These are phyloP conservation scores for Trametes villosa DNA, from an alignment of 768 basidiomycete species.

Conservation along the genomic window DNA sequence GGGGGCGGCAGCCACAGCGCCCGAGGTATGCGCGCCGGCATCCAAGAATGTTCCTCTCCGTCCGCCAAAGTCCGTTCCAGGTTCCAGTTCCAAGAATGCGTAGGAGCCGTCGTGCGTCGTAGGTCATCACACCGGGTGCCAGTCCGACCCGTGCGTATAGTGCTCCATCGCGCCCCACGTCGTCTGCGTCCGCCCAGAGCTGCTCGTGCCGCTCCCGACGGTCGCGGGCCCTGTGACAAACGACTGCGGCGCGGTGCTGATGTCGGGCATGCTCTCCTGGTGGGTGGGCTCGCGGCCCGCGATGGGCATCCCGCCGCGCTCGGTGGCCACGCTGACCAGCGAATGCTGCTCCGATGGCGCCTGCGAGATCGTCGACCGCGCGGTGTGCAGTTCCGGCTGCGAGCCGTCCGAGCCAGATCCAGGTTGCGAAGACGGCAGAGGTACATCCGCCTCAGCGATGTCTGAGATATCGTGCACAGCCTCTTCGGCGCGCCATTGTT, in stretches of 20 bases:
- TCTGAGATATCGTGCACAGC: constrained; percentile 25
- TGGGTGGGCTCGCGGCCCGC: constrained; percentile 26
- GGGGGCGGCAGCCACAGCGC: neutral
- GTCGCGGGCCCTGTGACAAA: constrained; percentile 73
- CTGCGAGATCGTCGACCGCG: constrained; percentile 30
- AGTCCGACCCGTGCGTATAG: constrained; percentile 25
- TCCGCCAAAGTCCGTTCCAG: neutral
- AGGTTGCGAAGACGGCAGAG: constrained; percentile 20
- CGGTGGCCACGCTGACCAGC: constrained; percentile 23
- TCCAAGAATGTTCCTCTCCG: constrained; percentile 7
- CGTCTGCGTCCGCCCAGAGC: constrained; percentile 48
- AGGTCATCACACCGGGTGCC: constrained; percentile 9
- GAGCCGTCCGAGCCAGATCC: constrained; percentile 5
- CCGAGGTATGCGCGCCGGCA: neutral
- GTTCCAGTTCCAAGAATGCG: too few relatives aligned
- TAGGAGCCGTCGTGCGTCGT: neutral
- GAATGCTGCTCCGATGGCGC: constrained; percentile 24
- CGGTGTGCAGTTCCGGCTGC: constrained; percentile 25
- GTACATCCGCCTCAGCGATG: constrained; percentile 25
- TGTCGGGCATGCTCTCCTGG: constrained; percentile 52
- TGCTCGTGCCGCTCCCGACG: constrained; percentile 57
- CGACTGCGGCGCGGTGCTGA: constrained; percentile 72
- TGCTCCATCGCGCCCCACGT: constrained; percentile 53
- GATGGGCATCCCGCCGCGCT: constrained; percentile 32
- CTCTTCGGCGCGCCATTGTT: constrained; percentile 40